Evolutionary conservation across 2,329 filamentous ascomycete genomes (phyloP).

Genomic region (Septoria linicola): DNA sequence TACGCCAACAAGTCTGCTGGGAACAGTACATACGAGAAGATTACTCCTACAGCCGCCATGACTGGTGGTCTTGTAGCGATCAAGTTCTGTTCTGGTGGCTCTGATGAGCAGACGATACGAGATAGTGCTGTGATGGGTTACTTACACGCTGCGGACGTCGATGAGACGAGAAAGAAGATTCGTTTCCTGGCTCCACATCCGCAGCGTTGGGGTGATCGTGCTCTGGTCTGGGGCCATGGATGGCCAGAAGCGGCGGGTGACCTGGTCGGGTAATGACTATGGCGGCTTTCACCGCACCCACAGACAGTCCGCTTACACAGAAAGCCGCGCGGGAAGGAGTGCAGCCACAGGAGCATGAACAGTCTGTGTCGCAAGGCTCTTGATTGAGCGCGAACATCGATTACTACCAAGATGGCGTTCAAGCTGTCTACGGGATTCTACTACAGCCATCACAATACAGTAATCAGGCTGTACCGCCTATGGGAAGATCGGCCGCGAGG

Average conservation of each 20-base stretch:
- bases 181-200: conserved; percentile 81
- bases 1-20: conserved; percentile 33
- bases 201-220: conserved; percentile 73
- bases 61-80: conserved; percentile 82
- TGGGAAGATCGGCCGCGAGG: too few relatives aligned
- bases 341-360: too few relatives aligned
- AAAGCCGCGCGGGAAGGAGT: too few relatives aligned
- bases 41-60: conserved; percentile 66
- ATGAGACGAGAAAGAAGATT: conserved; percentile 77
- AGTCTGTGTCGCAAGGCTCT: too few relatives aligned
- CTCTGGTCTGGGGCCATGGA: conserved; percentile 71
- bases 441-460: too few relatives aligned
- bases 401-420: too few relatives aligned
- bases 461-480: too few relatives aligned
- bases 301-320: too few relatives aligned
- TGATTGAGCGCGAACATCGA: too few relatives aligned
- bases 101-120: conserved; percentile 69
- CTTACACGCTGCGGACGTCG: conserved; percentile 87
- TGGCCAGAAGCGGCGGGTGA: conserved; percentile 87
- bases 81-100: conserved; percentile 66
- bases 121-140: conserved; percentile 88
- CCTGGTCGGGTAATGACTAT: conserved; percentile 60
- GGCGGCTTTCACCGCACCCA: too few relatives aligned
- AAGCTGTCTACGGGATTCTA: too few relatives aligned
- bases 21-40: conserved; percentile 43